phyloP scores from a whole-genome alignment of 129 eudicot genomes.

The Ambrosia artemisiifolia region DNA sequence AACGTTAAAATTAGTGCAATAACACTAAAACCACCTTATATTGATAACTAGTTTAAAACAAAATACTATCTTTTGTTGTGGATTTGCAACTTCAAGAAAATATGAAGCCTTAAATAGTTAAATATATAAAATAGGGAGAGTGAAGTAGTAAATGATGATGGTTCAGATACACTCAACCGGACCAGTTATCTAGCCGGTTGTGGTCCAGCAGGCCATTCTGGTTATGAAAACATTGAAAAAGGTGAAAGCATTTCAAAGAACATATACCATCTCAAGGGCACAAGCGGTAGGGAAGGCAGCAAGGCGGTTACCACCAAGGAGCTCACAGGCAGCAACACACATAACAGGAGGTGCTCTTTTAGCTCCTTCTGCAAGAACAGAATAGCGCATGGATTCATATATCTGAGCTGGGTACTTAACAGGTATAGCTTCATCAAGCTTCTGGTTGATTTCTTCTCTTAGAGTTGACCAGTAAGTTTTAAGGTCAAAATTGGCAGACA shows the following conservation, averaged over 20 bases:
- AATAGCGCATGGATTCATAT: constrained; percentile 94
- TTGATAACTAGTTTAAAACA: no score
- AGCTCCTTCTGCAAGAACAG: constrained; percentile 86
- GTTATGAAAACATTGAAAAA: background rate
- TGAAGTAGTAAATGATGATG: no score
- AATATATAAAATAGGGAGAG: no score
- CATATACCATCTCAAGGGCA: constrained; percentile 89
- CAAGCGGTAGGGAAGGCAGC: constrained; percentile 99
- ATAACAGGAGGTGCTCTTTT: constrained; percentile 93
- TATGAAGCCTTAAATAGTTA: no score
- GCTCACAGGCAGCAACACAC: constrained; percentile 98
- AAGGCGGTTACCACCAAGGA: constrained; percentile 79
- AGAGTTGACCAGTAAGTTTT: constrained; percentile 81
- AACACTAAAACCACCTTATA: no score
- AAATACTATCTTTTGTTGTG: no score
- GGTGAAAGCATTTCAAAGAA: background rate
- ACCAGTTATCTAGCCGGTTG: no score
- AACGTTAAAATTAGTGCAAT: no score
- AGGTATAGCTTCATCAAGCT: constrained; percentile 83
- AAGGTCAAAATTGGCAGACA: constrained; percentile 61
- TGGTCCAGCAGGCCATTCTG: no score
- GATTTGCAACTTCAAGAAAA: no score
- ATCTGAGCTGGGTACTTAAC: constrained; percentile 75
- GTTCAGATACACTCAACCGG: no score
- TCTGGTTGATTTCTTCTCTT: constrained; percentile 64